Evolutionary conservation across 352 stramenopile species (phyloP).

Genomic region (Globisporangium cystogenes): DNA sequence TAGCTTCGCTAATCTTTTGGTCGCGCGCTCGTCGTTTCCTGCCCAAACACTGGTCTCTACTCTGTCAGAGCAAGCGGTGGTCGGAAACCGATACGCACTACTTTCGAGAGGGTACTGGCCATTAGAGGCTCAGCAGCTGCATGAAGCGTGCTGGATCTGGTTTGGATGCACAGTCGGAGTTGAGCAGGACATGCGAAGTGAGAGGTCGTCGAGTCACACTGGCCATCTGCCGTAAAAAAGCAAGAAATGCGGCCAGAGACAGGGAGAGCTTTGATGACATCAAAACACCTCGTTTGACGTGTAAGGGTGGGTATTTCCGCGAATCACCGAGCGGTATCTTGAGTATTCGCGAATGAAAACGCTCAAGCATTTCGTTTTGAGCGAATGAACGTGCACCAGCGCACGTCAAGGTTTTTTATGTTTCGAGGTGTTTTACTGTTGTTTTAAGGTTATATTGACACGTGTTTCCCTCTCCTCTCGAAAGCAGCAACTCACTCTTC

Average conservation of each 20-base stretch:
- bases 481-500: no score
- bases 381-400: slow-evolving; percentile 29
- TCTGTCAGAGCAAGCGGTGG: no score
- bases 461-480: not conserved
- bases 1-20: slow-evolving; percentile 19
- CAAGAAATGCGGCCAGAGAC: not conserved
- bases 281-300: no score
- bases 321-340: not conserved
- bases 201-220: not conserved
- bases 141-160: not conserved
- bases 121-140: not conserved
- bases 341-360: not conserved
- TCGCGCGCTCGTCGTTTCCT: slow-evolving; percentile 12
- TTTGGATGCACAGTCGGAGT: not conserved
- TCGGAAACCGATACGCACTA: no score
- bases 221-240: slow-evolving; percentile 6
- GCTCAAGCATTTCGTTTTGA: not conserved
- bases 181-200: not conserved
- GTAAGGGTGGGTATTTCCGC: not conserved
- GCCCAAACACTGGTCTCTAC: slow-evolving; percentile 3
- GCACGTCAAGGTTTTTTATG: not conserved
- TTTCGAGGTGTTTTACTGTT: no score
- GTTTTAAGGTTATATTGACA: not conserved
- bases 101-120: not conserved
- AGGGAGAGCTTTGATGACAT: not conserved